Base-by-base conservation (phyloP, 768 basidiomycete species). In the Leucosporidium scottii region DNA sequence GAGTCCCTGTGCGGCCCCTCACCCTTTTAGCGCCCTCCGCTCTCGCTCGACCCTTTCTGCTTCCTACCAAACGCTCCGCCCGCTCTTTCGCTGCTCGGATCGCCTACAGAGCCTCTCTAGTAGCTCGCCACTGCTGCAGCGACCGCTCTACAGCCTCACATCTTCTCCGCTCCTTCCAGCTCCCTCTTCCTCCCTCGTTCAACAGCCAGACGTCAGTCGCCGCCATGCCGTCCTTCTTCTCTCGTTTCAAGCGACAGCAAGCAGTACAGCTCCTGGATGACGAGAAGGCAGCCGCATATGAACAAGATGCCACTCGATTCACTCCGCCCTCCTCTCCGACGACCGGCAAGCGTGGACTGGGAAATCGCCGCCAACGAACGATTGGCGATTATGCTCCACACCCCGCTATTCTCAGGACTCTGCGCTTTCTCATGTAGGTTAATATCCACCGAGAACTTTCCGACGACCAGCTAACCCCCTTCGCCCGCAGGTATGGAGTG, bases 371-470 rank as follows among this genome's bases (percentile, higher is more conserved):
- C 27, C 8, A 58, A 20, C 55, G 60, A 4, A 27, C 62, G 20
- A 39, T 69, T 1, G 64, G 68, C 10, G 50, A 48, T 28, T 69
- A 57, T 57, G 68, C 68, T 15, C 68, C 68, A 21, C 63, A 65
- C 44, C 68, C 68, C 4, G 50, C 44, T 15, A n/a, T 69, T 4
- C 59, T 69, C 20, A 49, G 64, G 18, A 51, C 44, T 10, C 20
- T 69, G 23, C 54, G 68, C 20, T 61, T 61, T 23, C 20, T 69
- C 50, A 39, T 65, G 68, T 65, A 25, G 64, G 62, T 39, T 4
- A 0, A 0, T 44, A 10, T 3, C 34, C 7, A 18, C 2, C 39
- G 1, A 1, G 17, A 8, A 17, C 21, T 25, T 12, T 1, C 0
- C 6, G 49, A 25, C 21, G 49, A 7, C 4, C 13, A 31, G 23